Conservation (phyloP, 495 filamentous ascomycete genomes). For the Aspergillus ellipticus region DNA sequence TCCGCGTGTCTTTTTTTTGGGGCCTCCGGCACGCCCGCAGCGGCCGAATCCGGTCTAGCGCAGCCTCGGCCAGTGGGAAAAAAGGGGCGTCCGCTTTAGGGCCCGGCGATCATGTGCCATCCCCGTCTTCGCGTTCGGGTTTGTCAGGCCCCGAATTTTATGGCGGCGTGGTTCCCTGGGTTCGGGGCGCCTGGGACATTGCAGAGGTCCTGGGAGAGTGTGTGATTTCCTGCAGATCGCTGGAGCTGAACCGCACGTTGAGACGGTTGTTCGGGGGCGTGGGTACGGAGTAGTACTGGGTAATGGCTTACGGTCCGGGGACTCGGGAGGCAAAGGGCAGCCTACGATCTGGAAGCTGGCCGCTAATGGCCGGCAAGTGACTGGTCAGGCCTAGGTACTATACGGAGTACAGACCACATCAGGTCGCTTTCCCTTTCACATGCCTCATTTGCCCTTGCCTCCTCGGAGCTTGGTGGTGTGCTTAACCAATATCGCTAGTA, state of each 20-base stretch:
- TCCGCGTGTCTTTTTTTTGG: constrained; percentile 18
- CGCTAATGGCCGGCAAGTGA: background rate
- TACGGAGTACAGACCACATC: background rate
- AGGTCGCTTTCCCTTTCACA: background rate
- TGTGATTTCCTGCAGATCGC: background rate
- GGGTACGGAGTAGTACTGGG: no score
- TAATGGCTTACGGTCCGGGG: background rate
- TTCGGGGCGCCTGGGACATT: background rate
- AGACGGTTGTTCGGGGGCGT: no score
- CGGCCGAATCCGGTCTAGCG: constrained; percentile 26
- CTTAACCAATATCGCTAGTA: background rate
- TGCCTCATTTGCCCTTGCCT: background rate
- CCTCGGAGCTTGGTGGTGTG: background rate
- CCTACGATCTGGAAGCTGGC: background rate
- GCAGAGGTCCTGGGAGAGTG: no score
- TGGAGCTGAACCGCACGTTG: background rate
- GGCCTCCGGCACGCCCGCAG: constrained; percentile 32
- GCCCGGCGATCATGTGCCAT: constrained; percentile 14
- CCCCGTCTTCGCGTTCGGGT: background rate
- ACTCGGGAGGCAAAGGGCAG: background rate
- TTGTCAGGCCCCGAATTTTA: background rate
- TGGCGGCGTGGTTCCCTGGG: background rate
- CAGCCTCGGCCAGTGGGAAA: constrained; percentile 9
- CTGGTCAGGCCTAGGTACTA: background rate
- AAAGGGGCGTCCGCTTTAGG: constrained; percentile 28